Evolutionary conservation across 2,329 filamentous ascomycete species (phyloP).

Genomic region (Teratosphaeria epicoccoides): DNA sequence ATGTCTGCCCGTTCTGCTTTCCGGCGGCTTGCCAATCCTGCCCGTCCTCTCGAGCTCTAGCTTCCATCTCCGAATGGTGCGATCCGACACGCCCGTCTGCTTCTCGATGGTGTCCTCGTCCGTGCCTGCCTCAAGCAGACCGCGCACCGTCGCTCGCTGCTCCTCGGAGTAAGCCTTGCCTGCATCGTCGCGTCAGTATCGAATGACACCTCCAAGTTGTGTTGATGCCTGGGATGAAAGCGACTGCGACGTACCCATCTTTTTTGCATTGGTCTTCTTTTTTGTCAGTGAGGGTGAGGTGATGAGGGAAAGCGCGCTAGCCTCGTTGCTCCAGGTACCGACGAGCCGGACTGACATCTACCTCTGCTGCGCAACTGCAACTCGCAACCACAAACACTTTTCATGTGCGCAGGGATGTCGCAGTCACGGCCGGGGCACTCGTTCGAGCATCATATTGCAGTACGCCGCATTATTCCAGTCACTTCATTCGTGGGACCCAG

Average conservation of each 20-base stretch:
- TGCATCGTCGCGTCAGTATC: neutral
- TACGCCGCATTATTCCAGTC: too few relatives aligned
- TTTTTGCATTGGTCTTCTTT: neutral
- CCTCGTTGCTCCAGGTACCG: neutral
- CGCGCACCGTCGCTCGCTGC: slow-evolving; percentile 19
- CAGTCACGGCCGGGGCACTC: too few relatives aligned
- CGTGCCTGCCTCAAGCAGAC: slow-evolving; percentile 23
- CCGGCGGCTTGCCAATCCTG: slow-evolving; percentile 28
- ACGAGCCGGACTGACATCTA: neutral
- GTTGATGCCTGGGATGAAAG: neutral
- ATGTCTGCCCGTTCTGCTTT: slow-evolving; percentile 27
- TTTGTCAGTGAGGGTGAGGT: neutral
- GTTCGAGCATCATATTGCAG: too few relatives aligned
- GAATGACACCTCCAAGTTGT: neutral
- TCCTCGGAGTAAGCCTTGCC: slow-evolving; percentile 20
- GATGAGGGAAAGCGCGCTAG: neutral
- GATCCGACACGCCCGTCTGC: slow-evolving; percentile 27
- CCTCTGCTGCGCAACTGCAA: too few relatives aligned
- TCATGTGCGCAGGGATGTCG: too few relatives aligned
- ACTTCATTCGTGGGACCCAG: too few relatives aligned
- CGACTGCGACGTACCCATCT: neutral
- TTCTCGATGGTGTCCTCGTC: slow-evolving; percentile 28
- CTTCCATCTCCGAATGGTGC: slow-evolving; percentile 27
- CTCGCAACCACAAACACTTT: too few relatives aligned
- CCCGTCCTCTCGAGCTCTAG: slow-evolving; percentile 28